A percentile compares a stretch with the other conserved stretches of the same genome.
Evolutionary conservation across 768 basidiomycete species (phyloP).

Genomic region (Sutorius australiensis): DNA sequence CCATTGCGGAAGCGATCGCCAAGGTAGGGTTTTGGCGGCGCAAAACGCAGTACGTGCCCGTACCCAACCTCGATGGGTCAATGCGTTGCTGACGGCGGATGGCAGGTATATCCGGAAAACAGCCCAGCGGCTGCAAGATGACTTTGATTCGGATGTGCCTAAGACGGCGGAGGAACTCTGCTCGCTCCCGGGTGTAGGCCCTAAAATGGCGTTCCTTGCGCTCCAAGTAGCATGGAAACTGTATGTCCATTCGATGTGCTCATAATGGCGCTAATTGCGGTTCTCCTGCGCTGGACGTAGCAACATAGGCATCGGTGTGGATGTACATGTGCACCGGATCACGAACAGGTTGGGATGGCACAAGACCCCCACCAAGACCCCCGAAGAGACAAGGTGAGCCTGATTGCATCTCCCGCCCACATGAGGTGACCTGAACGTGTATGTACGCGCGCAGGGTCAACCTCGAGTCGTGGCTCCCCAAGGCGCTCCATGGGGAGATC

Average conservation of each 20-base stretch:
- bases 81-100: not conserved
- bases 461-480: slow-evolving; percentile 80
- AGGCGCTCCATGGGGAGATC: slow-evolving; percentile 67
- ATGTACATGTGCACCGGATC: slow-evolving; percentile 94
- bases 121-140: slow-evolving; percentile 62
- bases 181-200: slow-evolving; percentile 86
- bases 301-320: slow-evolving; percentile 90
- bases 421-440: not conserved
- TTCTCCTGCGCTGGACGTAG: slow-evolving; percentile 33
- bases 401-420: not conserved
- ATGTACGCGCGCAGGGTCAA: slow-evolving; percentile 47
- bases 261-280: not conserved
- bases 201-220: slow-evolving; percentile 91
- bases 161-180: slow-evolving; percentile 86
- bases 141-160: slow-evolving; percentile 82
- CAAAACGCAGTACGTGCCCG: slow-evolving; percentile 65
- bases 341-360: slow-evolving; percentile 95
- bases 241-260: slow-evolving; percentile 36
- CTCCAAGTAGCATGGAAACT: slow-evolving; percentile 83
- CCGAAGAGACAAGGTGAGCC: slow-evolving; percentile 79
- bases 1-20: slow-evolving; percentile 71
- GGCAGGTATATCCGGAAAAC: slow-evolving; percentile 73
- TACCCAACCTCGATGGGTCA: no score
- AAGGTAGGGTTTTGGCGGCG: slow-evolving; percentile 93
- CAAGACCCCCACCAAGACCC: slow-evolving; percentile 72